These are phyloP conservation scores for Globisporangium canariense DNA, from an alignment of 352 stramenopile genomes.

Conservation along the genomic window DNA sequence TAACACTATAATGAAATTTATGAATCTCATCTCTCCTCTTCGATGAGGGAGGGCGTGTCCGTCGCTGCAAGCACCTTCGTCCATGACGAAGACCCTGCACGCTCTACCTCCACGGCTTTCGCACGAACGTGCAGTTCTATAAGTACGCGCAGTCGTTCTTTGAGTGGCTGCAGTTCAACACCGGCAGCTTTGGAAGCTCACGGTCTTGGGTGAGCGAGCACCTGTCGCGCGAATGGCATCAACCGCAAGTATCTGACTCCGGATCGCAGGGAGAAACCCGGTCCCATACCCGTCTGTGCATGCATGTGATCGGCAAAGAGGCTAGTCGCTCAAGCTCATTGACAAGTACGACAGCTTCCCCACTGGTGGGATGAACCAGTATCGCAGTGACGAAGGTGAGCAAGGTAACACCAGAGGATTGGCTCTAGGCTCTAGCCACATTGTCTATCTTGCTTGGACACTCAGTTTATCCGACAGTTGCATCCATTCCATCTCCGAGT, in stretches of 20 bases:
- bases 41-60: background rate
- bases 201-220: constrained; percentile 34
- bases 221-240: constrained; percentile 23
- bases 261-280: constrained; percentile 22
- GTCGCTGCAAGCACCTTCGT: background rate
- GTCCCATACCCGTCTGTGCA: constrained; percentile 46
- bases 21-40: no score
- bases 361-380: background rate
- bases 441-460: no score
- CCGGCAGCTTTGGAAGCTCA: constrained; percentile 46
- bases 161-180: constrained; percentile 35
- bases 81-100: constrained; percentile 21
- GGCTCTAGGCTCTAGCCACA: no score
- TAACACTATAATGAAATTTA: no score
- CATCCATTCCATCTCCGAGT: no score
- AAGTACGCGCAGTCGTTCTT: constrained; percentile 44
- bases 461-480: no score
- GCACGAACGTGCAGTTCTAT: constrained; percentile 43
- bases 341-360: constrained; percentile 35
- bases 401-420: no score
- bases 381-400: no score
- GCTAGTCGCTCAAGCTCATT: constrained; percentile 38
- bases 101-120: constrained; percentile 51
- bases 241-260: constrained; percentile 24
- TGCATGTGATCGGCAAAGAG: constrained; percentile 61